Percentiles rank a stretch among this genome's conserved stretches.
phyloP scores from a whole-genome alignment of 768 basidiomycete genomes.

The Lactarius sp. region DNA sequence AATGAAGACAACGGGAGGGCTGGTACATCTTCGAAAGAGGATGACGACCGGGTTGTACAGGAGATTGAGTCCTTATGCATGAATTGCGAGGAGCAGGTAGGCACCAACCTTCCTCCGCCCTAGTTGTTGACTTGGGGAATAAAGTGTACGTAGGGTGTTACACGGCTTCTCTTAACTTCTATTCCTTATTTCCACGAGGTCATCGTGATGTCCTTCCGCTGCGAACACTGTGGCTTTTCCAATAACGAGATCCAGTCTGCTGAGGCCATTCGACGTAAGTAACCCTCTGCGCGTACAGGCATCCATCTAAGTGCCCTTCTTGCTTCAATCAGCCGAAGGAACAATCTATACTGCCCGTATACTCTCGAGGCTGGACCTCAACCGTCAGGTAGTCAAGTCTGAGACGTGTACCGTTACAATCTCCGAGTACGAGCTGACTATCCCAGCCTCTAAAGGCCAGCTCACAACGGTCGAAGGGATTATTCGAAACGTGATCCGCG shows the following conservation, averaged over 20 bases:
- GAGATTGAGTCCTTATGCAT: slow-evolving; percentile 92
- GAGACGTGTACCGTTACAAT: slow-evolving; percentile 74
- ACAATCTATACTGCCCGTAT: slow-evolving; percentile 76
- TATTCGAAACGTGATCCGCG: slow-evolving; percentile 72
- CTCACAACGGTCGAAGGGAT: slow-evolving; percentile 97
- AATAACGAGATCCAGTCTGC: slow-evolving; percentile 97
- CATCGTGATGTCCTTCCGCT: slow-evolving; percentile 94
- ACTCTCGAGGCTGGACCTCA: slow-evolving; percentile 67
- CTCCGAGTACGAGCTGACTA: slow-evolving; percentile 86
- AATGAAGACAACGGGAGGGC: no score
- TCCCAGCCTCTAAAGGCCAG: slow-evolving; percentile 85
- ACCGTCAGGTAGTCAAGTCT: slow-evolving; percentile 93
- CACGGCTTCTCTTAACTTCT: slow-evolving; percentile 82
- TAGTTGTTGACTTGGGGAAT: background rate
- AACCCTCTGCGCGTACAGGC: background rate
- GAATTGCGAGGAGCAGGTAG: slow-evolving; percentile 86
- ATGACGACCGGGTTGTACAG: slow-evolving; percentile 65
- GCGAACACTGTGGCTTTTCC: slow-evolving; percentile 81
- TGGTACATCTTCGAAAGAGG: slow-evolving; percentile 31
- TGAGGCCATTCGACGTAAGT: slow-evolving; percentile 74
- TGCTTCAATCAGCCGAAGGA: slow-evolving; percentile 61
- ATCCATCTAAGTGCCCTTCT: background rate
- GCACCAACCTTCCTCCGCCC: slow-evolving; percentile 25
- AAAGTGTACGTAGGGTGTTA: slow-evolving; percentile 61
- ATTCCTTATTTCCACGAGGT: slow-evolving; percentile 96